Evolutionary conservation across 75 land plant species (phyloP).

Genomic region (Pseudotsuga menziesii): DNA sequence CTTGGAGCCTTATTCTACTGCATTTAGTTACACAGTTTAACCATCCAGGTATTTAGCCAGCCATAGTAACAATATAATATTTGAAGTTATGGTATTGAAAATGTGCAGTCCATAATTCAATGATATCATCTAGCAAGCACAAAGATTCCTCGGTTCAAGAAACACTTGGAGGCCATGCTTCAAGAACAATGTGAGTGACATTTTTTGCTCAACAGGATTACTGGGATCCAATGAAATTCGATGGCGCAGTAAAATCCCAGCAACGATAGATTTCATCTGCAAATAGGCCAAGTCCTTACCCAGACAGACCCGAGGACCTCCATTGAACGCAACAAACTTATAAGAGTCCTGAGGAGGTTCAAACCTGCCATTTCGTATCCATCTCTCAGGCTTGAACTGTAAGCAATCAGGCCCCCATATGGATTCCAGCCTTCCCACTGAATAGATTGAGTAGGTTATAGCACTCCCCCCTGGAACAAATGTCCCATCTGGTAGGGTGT

Average conservation of each 20-base stretch:
- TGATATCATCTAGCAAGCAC: no score
- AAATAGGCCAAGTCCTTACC: conserved; percentile 84
- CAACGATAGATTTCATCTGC: conserved; percentile 72
- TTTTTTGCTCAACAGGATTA: conserved; percentile 66
- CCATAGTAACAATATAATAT: no score
- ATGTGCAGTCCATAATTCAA: no score
- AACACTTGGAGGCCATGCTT: not conserved
- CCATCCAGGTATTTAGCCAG: no score
- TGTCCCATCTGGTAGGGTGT: conserved; percentile 68
- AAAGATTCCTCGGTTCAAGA: not conserved
- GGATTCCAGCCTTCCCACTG: conserved; percentile 53
- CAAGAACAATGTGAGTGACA: conserved; percentile 40
- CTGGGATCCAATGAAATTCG: conserved; percentile 39
- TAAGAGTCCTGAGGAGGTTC: conserved; percentile 34
- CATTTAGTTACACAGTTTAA: no score
- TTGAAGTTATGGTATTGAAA: no score
- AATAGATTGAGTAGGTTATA: conserved; percentile 53
- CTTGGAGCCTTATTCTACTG: no score
- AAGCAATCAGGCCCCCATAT: conserved; percentile 69
- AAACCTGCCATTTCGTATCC: conserved; percentile 32
- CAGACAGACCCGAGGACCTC: conserved; percentile 75
- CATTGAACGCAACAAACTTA: conserved; percentile 69
- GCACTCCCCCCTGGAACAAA: conserved; percentile 49
- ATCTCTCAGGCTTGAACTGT: conserved; percentile 69
- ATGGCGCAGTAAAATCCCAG: conserved; percentile 41